These are phyloP conservation scores for Russula sp. DNA, from an alignment of 768 basidiomycete species.

Conservation along the genomic window DNA sequence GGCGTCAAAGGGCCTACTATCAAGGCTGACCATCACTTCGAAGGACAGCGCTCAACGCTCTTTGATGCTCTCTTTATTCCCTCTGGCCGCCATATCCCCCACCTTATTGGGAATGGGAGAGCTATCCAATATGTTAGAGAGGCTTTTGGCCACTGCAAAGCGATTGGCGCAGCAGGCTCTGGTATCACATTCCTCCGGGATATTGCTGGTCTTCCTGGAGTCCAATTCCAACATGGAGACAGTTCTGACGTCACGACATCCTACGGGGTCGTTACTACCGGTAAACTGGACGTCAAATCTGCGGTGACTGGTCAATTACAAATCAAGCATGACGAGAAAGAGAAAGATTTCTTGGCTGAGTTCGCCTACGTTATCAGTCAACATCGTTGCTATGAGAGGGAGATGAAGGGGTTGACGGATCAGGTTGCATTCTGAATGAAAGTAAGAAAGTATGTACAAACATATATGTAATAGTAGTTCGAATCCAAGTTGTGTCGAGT, in stretches of 20 bases:
- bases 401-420: conserved; percentile 52
- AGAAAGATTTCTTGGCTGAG: conserved; percentile 54
- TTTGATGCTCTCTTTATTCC: conserved; percentile 84
- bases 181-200: conserved; percentile 50
- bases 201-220: conserved; percentile 46
- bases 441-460: too few species aligned
- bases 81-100: conserved; percentile 60
- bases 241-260: conserved; percentile 48
- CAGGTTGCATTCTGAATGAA: conserved; percentile 47
- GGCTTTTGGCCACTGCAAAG: conserved; percentile 83
- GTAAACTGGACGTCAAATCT: conserved; percentile 46
- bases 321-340: conserved; percentile 45
- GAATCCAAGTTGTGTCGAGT: too few species aligned
- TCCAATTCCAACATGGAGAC: conserved; percentile 42
- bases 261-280: conserved; percentile 62
- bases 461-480: too few species aligned
- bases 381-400: conserved; percentile 63
- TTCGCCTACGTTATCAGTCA: conserved; percentile 64
- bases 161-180: conserved; percentile 74
- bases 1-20: conserved; percentile 36
- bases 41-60: conserved; percentile 75
- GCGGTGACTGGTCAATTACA: conserved; percentile 43
- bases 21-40: conserved; percentile 66
- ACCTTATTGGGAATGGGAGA: conserved; percentile 62
- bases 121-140: conserved; percentile 81